Evolutionary conservation across 371 early-diverging fungal species (phyloP), one percentile per base, ranked within the genome.

Genomic region (Circinella minor): DNA sequence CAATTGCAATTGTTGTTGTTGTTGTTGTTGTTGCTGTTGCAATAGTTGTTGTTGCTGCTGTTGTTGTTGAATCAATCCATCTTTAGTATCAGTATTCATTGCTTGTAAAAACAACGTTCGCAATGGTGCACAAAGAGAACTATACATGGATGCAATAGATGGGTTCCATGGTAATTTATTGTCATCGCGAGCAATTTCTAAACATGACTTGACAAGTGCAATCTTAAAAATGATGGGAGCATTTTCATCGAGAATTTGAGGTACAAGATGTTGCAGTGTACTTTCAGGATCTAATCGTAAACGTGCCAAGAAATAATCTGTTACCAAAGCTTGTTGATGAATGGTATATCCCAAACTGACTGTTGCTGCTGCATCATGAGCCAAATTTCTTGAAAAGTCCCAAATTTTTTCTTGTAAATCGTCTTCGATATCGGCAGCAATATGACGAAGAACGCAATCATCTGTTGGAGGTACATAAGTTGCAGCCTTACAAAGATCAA

Each of bases 401-500:
- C 91, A 93, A 13, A 92, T 82, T 62, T 88, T 87, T 59, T 89
- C 89, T 75, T 89, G 90, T 37, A 94, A 75, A 47, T 94, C 94
- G 20, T 81, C 81, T 74, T 93, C 93, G 47, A 92, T 86, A 66
- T 91, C 90, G 1, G 91, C 87, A 1, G 91, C 91, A 62, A 94
- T 83, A 17, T 85, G 77, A 17, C 89, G 80, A 20, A 95, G 72
- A 3, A 91, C 87, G 3, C 88, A 86, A 13, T 88, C 87, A 18
- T 90, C 90, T 7, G 81, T 81, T 43, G 89, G 89, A 59, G 87
- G 82, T 4, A 93, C 86, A 69, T 87, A 92, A 0, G 92, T 90
- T 8, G 89, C 83, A 11, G 93, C 94, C 64, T 90, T 89, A 73
- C 90, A 92, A 0, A 95, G 68, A 68, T 95, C 95, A 2, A 94